Evolutionary conservation across 75 land plant species (phyloP).

Genomic region (Cupressus sempervirens): DNA sequence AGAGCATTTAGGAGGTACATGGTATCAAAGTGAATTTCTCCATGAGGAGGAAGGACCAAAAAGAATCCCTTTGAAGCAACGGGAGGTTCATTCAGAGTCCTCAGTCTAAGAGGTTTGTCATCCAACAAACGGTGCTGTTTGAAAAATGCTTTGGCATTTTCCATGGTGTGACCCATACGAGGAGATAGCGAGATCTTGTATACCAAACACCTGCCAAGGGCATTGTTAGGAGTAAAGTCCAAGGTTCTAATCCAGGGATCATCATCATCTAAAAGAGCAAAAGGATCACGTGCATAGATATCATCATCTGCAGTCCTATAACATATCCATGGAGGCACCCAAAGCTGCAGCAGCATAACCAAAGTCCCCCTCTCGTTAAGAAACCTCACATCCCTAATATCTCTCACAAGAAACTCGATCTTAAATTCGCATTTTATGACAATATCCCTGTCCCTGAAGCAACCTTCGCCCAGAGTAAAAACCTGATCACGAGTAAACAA

Average conservation of each 20-base stretch:
- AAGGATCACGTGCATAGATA: constrained; percentile 47
- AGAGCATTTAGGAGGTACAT: constrained; percentile 71
- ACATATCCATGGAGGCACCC: constrained; percentile 56
- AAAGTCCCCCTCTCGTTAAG: constrained; percentile 31
- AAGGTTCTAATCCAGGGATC: constrained; percentile 93
- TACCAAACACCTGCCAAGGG: constrained; percentile 67
- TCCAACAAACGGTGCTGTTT: constrained; percentile 23
- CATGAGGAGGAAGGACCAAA: constrained; percentile 33
- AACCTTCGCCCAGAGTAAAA: constrained; percentile 29
- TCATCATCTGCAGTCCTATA: constrained; percentile 91
- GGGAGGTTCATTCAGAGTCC: constrained; percentile 40
- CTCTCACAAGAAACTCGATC: constrained; percentile 58
- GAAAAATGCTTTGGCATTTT: constrained; percentile 44
- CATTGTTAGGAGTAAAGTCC: constrained; percentile 70
- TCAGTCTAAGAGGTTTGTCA: neutral
- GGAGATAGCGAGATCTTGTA: constrained; percentile 59
- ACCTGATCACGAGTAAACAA: constrained; percentile 42
- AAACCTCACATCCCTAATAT: constrained; percentile 42
- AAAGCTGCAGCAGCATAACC: constrained; percentile 54
- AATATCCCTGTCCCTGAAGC: constrained; percentile 26
- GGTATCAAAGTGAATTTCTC: constrained; percentile 44
- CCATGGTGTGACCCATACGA: constrained; percentile 39
- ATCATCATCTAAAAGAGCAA: constrained; percentile 73
- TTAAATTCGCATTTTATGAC: constrained; percentile 67
- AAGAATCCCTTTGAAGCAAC: constrained; percentile 20